Base-by-base conservation (phyloP, 139 green algal genomes). In the Picochlorum sp. region DNA sequence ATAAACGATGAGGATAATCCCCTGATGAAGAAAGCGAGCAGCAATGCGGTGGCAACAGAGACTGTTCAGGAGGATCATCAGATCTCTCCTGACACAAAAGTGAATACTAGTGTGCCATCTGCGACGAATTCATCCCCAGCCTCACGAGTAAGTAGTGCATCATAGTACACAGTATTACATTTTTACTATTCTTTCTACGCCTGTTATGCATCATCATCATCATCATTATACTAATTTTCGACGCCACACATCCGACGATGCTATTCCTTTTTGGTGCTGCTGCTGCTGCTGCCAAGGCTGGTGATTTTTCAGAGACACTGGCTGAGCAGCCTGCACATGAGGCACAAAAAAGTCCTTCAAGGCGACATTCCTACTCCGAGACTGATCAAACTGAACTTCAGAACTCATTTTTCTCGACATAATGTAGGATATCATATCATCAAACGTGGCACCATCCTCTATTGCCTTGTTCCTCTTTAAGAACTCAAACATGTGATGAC, bases 401-500 rank as follows among this genome's bases (percentile, higher is more conserved):
- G 51, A 59, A 5, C 21, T 34, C 20, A 59, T 59, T 13, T 59
- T 59, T 14, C 15, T 59, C 13, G 20, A 37, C 23, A n/a, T n/a
- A 0, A 59, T 23, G 10, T 59, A 59, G 2, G 23, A n/a, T 13
- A 59, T 30, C 23, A 34, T 15, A 18, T 30, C 20, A 9, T 34
- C 51, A 59, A 59, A 59, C 20, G 51, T 38, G 6, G 51, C 13
- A 15, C 23, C 51, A 37, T 9, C 23, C 51, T n/a, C 51, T 59
- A 20, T 16, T 11, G 21, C 23, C 51, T 21, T 9, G 10, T 54
- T 18, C 21, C 58, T 56, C n/a, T 58, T 32, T 6, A 66, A 56
- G 57, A 32, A 66, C 28, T 58, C 11, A 13, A 13, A 38, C 14
- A 56, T 16, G n/a, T 66, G 24, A 45, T 66, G 24, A 24, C n/a